Evolutionary conservation across 1,284 basidiomycete genomes (phyloP), one percentile per base, ranked within the genome.

Genomic region (Coniferiporia weirii): DNA sequence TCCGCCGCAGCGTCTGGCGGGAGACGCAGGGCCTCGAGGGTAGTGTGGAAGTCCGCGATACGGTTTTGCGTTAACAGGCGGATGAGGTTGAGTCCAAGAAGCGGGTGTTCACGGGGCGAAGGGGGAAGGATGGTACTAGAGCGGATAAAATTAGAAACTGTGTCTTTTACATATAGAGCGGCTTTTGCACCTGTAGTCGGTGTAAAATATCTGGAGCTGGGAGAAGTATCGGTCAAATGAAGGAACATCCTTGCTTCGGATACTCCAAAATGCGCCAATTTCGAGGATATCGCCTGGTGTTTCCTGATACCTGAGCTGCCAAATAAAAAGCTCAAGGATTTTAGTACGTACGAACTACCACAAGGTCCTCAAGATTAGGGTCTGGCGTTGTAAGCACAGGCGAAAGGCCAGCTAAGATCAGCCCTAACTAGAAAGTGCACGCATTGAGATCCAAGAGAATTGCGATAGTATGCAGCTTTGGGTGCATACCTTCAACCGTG

Each of bases 21-120:
- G 27, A 95, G 76, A 1, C 86, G 86, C 19, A 99, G 82, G n/a
- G 92, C 91, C 72, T 99, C 97, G 60, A 99, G 84, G n/a, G 93
- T 88, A n/a, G 94, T 97, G 72, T 99, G 97, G 78, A 99, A 99
- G 69, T 96, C 91, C 46, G 96, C 93, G 70, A 98, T 97, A 69
- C 93, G 87, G 74, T 98, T 98, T 72, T 96, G 93, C 1, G 93
- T 94, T 64, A 99, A 85, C 61, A 98, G 84, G 27, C 93, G 91
- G 65, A 99, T 90, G 69, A 99, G 89, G 69, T 96, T 90, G 22
- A 99, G 84, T 1, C 96, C 95, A 52, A 94, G 85, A 59, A 98
- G 86, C 51, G 95, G 85, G 65, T 87, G 89, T 75, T 96, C 90
- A 71, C 90, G 87, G 61, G 86, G 81, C 9, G 96, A 98, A 2